phyloP scores from a whole-genome alignment of 148 eudicot species.

The Persicaria maculosa region DNA sequence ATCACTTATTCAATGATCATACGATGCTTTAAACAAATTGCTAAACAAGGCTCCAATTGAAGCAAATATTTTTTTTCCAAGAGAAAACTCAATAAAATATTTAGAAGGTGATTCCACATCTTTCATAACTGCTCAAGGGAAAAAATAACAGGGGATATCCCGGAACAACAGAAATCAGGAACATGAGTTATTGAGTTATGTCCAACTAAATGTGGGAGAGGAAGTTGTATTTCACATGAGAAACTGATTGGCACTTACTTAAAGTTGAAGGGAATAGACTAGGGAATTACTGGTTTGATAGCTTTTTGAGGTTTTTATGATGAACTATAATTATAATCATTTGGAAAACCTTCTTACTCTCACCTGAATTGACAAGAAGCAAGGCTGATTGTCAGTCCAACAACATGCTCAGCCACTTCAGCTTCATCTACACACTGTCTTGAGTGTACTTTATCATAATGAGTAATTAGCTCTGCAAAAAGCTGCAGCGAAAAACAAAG shows the following conservation, averaged over 20 bases:
- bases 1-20: background rate
- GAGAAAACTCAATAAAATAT: background rate
- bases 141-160: background rate
- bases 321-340: background rate
- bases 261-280: background rate
- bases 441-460: conserved; percentile 64
- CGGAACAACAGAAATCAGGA: background rate
- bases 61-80: background rate
- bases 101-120: background rate
- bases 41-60: background rate
- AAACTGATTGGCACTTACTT: background rate
- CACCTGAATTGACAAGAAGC: conserved; percentile 87
- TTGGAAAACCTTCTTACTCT: background rate
- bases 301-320: background rate
- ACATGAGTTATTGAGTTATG: background rate
- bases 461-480: conserved; percentile 57
- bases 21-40: background rate
- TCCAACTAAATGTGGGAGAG: background rate
- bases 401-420: conserved; percentile 94
- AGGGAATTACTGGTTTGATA: background rate
- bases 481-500: conserved; percentile 33
- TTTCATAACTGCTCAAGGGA: background rate
- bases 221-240: background rate
- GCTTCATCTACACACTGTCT: conserved; percentile 84
- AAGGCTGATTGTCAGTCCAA: conserved; percentile 75